Conservation (phyloP, 768 basidiomycete species). For the Lactifluus rugatus region DNA sequence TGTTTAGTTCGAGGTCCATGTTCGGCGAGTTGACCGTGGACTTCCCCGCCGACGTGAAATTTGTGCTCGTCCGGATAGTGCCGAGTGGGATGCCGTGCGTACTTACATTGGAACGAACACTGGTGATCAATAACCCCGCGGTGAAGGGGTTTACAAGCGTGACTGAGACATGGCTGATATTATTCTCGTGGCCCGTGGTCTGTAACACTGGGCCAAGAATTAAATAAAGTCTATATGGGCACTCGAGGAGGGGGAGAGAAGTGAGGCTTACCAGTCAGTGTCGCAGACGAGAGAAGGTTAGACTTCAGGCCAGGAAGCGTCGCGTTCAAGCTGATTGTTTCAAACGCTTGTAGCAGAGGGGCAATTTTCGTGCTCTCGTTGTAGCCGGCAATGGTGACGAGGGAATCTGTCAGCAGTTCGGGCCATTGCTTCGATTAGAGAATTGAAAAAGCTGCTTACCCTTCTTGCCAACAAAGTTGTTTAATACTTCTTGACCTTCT, state of each 20-base stretch:
- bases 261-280: slow-evolving; percentile 39
- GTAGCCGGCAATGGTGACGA: slow-evolving; percentile 48
- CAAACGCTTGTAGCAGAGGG: slow-evolving; percentile 52
- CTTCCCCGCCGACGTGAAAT: slow-evolving; percentile 45
- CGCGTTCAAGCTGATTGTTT: slow-evolving; percentile 45
- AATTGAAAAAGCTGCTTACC: slow-evolving; percentile 27
- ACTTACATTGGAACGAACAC: slow-evolving; percentile 49
- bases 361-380: slow-evolving; percentile 47
- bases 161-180: slow-evolving; percentile 57
- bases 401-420: slow-evolving; percentile 34
- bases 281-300: slow-evolving; percentile 44
- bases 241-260: not conserved
- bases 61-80: slow-evolving; percentile 42
- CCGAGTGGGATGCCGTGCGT: slow-evolving; percentile 55
- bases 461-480: slow-evolving; percentile 55
- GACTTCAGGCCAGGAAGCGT: slow-evolving; percentile 52
- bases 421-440: not conserved
- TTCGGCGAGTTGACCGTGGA: slow-evolving; percentile 46
- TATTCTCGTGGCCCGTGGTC: slow-evolving; percentile 51
- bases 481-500: slow-evolving; percentile 51
- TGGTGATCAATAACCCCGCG: slow-evolving; percentile 45
- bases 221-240: not conserved
- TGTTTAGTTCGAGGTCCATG: slow-evolving; percentile 54
- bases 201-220: slow-evolving; percentile 37
- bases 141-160: slow-evolving; percentile 60